phyloP scores from a whole-genome alignment of 2,329 filamentous ascomycete genomes.

The Triangularia setosa region DNA sequence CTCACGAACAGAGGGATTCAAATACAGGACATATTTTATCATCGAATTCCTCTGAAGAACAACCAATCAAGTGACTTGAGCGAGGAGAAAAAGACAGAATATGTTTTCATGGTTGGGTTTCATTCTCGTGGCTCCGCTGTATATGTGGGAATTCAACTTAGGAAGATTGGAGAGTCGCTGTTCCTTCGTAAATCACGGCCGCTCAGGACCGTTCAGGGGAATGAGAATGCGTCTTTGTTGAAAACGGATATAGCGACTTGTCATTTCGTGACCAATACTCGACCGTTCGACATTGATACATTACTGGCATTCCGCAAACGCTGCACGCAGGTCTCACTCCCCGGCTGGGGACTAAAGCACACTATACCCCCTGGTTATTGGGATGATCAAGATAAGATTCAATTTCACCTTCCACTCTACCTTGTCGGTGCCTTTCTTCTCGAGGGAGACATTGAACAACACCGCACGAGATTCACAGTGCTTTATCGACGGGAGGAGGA shows the following conservation, averaged over 20 bases:
- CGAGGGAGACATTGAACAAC: not conserved
- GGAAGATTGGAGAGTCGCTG: not conserved
- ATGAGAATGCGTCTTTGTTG: too few species aligned
- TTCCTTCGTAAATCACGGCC: not conserved
- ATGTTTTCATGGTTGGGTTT: not conserved
- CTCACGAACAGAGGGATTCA: not conserved
- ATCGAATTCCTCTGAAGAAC: constrained; percentile 5
- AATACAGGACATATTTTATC: constrained; percentile 24
- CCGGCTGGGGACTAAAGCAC: not conserved
- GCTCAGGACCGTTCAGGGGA: too few species aligned
- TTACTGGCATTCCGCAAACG: not conserved
- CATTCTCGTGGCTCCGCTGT: not conserved
- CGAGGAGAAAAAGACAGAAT: not conserved
- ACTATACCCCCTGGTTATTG: not conserved
- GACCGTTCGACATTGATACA: not conserved
- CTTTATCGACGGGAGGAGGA: too few species aligned
- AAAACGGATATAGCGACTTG: not conserved
- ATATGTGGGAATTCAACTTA: not conserved
- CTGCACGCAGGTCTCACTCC: not conserved
- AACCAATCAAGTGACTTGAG: not conserved
- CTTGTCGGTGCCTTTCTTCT: not conserved
- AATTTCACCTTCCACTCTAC: not conserved
- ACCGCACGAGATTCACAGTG: too few species aligned
- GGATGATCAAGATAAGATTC: not conserved
- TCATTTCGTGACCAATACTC: not conserved